These are phyloP conservation scores for Diaporthe australafricana DNA, from an alignment of 2,329 filamentous ascomycete species.

Conservation along the genomic window DNA sequence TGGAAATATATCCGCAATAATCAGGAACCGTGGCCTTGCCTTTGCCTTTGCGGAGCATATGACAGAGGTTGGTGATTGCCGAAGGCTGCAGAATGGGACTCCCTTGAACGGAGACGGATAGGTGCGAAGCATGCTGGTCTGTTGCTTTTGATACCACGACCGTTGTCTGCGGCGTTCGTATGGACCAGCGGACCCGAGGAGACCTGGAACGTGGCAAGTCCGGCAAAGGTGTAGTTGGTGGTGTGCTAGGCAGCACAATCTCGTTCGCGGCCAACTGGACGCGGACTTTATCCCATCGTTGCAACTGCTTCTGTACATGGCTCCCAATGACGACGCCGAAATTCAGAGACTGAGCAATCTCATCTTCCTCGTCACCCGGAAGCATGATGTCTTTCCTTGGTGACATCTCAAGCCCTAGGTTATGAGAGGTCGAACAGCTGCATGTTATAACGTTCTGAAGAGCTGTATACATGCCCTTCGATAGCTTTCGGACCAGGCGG, in stretches of 20 bases:
- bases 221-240: background rate
- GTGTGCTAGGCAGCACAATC: background rate
- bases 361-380: background rate
- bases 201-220: background rate
- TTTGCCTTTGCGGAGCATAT: background rate
- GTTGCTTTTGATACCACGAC: background rate
- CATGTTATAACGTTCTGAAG: slow-evolving; percentile 13
- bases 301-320: background rate
- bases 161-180: background rate
- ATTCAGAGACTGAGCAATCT: background rate
- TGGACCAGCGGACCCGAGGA: background rate
- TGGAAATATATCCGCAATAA: slow-evolving; percentile 18
- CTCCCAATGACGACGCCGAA: background rate
- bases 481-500: slow-evolving; percentile 5
- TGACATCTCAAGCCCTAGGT: slow-evolving; percentile 4
- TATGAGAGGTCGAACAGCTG: slow-evolving; percentile 16
- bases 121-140: background rate
- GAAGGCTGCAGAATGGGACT: background rate
- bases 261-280: background rate
- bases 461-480: background rate
- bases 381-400: slow-evolving; percentile 3
- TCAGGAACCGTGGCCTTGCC: background rate
- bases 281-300: slow-evolving; percentile 8
- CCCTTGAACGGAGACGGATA: background rate
- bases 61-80: slow-evolving; percentile 11